Evolutionary conservation across 345 rosid species (phyloP).

Genomic region (Populus tremula): DNA sequence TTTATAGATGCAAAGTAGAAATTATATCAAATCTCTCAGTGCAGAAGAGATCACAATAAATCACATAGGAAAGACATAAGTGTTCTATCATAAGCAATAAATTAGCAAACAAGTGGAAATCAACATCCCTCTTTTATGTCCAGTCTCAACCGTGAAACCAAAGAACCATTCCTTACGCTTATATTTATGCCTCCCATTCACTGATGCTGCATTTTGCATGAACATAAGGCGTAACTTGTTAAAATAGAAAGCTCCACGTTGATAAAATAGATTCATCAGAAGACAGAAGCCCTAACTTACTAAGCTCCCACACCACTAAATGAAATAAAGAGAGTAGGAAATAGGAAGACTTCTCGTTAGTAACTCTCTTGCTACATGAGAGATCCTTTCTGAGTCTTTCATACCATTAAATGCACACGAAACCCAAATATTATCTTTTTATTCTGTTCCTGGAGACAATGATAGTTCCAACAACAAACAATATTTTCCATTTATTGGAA

Average conservation of each 20-base stretch:
- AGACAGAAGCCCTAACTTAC: neutral
- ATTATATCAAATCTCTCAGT: neutral
- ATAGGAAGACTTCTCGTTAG: constrained; percentile 38
- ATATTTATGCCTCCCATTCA: constrained; percentile 36
- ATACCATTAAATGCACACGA: neutral
- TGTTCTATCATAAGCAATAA: constrained; percentile 79
- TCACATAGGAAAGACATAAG: constrained; percentile 80
- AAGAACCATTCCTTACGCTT: constrained; percentile 49
- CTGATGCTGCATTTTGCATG: constrained; percentile 40
- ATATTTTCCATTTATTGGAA: neutral
- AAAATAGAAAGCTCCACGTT: neutral
- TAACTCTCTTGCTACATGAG: constrained; percentile 62
- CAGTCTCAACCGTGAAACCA: constrained; percentile 77
- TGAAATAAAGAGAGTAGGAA: too few species aligned
- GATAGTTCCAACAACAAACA: neutral
- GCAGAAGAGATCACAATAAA: constrained; percentile 19
- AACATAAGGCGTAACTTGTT: constrained; percentile 4
- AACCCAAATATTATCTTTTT: neutral
- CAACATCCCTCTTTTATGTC: constrained; percentile 58
- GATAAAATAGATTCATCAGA: neutral
- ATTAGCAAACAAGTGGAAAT: constrained; percentile 84
- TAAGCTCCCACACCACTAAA: neutral
- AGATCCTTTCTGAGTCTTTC: constrained; percentile 1
- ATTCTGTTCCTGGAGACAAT: neutral
- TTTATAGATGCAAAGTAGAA: neutral